Evolutionary conservation across 768 basidiomycete species (phyloP).

Genomic region (Termitomyces sp.): DNA sequence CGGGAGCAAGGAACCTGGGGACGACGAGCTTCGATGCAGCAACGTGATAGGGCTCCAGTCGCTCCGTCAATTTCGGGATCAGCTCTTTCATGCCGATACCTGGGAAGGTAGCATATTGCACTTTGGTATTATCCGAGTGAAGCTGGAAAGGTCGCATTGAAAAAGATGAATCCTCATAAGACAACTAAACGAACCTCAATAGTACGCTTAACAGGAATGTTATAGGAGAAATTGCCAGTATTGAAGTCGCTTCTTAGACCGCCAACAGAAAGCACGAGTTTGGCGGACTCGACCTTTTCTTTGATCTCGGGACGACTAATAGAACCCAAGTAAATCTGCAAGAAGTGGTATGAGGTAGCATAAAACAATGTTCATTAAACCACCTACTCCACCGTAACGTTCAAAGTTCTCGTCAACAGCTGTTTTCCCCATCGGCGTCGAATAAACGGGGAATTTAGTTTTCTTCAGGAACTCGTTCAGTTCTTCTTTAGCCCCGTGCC

Average conservation of each 20-base stretch:
- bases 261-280: constrained; percentile 74
- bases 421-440: constrained; percentile 81
- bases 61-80: constrained; percentile 66
- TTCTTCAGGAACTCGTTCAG: constrained; percentile 55
- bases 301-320: constrained; percentile 64
- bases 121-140: constrained; percentile 69
- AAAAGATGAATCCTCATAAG: neutral
- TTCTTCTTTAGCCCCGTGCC: constrained; percentile 65
- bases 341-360: neutral
- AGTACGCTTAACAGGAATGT: constrained; percentile 51
- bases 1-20: constrained; percentile 34
- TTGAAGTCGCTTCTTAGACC: constrained; percentile 78
- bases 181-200: constrained; percentile 48
- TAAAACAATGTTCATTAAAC: neutral
- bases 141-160: constrained; percentile 37
- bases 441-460: constrained; percentile 72
- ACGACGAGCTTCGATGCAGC: constrained; percentile 42
- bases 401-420: constrained; percentile 65
- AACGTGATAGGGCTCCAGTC: constrained; percentile 38
- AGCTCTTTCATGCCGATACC: constrained; percentile 74
- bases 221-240: constrained; percentile 83
- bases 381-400: constrained; percentile 76
- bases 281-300: constrained; percentile 69
- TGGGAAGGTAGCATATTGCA: constrained; percentile 61
- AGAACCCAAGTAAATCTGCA: constrained; percentile 72